A percentile compares a stretch with the other conserved stretches of the same genome.
Conservation (phyloP, 352 stramenopile species). For the Globisporangium iwayamae region DNA sequence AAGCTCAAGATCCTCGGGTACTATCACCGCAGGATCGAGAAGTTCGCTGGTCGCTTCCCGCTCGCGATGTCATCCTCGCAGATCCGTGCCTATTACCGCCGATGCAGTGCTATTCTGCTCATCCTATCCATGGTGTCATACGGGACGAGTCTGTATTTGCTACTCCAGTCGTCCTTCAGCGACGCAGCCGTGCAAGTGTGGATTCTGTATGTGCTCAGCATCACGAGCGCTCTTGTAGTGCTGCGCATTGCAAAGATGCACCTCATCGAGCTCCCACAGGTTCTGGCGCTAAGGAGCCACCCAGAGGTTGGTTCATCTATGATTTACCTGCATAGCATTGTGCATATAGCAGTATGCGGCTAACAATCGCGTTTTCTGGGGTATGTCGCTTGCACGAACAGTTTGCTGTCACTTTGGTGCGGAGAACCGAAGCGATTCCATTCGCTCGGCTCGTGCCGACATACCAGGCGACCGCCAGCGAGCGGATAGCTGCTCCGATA, state of each 20-base stretch:
- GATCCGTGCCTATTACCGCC: conserved; percentile 57
- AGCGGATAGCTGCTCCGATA: conserved; percentile 7
- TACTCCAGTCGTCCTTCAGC: conserved; percentile 31
- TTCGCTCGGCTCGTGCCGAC: conserved; percentile 51
- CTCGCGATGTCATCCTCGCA: conserved; percentile 32
- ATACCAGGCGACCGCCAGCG: conserved; percentile 29
- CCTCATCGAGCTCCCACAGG: conserved; percentile 66
- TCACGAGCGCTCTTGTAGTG: conserved; percentile 59
- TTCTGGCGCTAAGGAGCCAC: conserved; percentile 54
- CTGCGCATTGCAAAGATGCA: conserved; percentile 73
- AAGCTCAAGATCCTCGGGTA: conserved; percentile 82
- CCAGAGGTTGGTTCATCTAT: conserved; percentile 40
- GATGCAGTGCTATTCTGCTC: conserved; percentile 33
- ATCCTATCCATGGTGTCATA: conserved; percentile 50
- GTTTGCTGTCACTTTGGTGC: conserved; percentile 46
- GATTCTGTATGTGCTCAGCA: conserved; percentile 54
- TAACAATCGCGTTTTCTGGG: not conserved
- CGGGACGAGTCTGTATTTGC: conserved; percentile 29
- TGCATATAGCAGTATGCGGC: not conserved
- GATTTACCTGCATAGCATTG: not conserved
- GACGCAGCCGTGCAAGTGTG: conserved; percentile 38
- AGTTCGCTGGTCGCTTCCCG: conserved; percentile 64
- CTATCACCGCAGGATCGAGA: conserved; percentile 80
- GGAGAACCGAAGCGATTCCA: conserved; percentile 42
- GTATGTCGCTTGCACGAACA: conserved; percentile 15